Evolutionary conservation across 176 grass and related monocot species (phyloP).

Genomic region (Rhynchospora pubera): DNA sequence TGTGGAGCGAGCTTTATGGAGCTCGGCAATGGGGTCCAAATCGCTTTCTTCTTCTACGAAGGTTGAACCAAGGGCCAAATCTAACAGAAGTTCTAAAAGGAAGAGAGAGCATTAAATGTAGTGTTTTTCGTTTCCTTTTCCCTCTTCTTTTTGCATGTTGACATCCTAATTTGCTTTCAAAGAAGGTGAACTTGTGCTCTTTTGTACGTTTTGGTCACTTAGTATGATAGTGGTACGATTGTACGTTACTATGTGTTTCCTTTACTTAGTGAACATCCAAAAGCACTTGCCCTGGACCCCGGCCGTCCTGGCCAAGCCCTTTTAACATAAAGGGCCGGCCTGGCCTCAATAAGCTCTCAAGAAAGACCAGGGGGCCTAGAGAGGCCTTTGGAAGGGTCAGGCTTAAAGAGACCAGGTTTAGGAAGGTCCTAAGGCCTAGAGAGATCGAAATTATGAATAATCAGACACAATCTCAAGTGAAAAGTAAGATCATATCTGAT

Average conservation of each 20-base stretch:
- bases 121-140: background rate
- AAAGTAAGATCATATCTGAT: too few species aligned
- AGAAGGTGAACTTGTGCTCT: background rate
- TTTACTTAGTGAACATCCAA: too few species aligned
- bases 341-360: too few species aligned
- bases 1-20: slow-evolving; percentile 70
- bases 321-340: too few species aligned
- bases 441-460: too few species aligned
- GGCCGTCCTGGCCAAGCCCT: too few species aligned
- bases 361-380: too few species aligned
- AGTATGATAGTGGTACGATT: background rate
- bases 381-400: too few species aligned
- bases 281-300: too few species aligned
- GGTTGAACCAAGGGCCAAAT: slow-evolving; percentile 7
- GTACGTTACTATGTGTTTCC: background rate
- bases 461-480: too few species aligned
- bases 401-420: too few species aligned
- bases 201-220: background rate
- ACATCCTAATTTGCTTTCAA: background rate
- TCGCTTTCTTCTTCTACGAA: slow-evolving; percentile 10
- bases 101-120: slow-evolving; percentile 36
- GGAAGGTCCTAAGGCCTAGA: too few species aligned
- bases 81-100: slow-evolving; percentile 38
- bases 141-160: background rate
- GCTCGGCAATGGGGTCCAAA: slow-evolving; percentile 52